Conservation (phyloP, 352 stramenopile species). For the Globisporangium spiculum region DNA sequence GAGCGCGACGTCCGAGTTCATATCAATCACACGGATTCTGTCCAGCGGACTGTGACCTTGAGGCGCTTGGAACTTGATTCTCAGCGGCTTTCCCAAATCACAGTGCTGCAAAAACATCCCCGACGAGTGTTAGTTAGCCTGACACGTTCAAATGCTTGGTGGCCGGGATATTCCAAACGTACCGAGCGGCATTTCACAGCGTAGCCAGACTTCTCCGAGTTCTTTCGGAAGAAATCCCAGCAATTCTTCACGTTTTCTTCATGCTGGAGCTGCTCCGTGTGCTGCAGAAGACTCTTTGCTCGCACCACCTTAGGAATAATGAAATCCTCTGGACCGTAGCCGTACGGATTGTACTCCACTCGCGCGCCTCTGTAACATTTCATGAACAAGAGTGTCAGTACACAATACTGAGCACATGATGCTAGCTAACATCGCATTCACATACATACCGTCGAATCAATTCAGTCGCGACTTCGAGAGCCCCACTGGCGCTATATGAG, state of each 20-base stretch:
- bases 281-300: conserved; percentile 81
- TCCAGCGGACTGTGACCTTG: conserved; percentile 66
- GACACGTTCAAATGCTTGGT: not conserved
- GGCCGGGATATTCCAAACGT: conserved; percentile 1
- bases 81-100: conserved; percentile 76
- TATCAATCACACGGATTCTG: conserved; percentile 82
- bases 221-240: conserved; percentile 76
- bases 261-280: conserved; percentile 85
- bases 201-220: conserved; percentile 66
- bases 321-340: conserved; percentile 84
- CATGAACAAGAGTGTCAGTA: conserved; percentile 2
- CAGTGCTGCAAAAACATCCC: conserved; percentile 48
- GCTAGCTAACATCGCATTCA: not conserved
- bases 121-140: not conserved
- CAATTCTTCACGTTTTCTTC: conserved; percentile 72
- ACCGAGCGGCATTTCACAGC: conserved; percentile 74
- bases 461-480: conserved; percentile 67
- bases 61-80: conserved; percentile 75
- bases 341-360: conserved; percentile 82
- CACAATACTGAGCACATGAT: not conserved
- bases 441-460: conserved; percentile 61
- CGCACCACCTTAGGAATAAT: conserved; percentile 75
- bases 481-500: conserved; percentile 56
- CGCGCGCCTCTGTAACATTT: conserved; percentile 38
- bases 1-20: conserved; percentile 74